A percentile compares a stretch with the other conserved stretches of the same genome.
Conservation (phyloP, 2,329 filamentous ascomycete species). For the Thielaviopsis ethacetica region DNA sequence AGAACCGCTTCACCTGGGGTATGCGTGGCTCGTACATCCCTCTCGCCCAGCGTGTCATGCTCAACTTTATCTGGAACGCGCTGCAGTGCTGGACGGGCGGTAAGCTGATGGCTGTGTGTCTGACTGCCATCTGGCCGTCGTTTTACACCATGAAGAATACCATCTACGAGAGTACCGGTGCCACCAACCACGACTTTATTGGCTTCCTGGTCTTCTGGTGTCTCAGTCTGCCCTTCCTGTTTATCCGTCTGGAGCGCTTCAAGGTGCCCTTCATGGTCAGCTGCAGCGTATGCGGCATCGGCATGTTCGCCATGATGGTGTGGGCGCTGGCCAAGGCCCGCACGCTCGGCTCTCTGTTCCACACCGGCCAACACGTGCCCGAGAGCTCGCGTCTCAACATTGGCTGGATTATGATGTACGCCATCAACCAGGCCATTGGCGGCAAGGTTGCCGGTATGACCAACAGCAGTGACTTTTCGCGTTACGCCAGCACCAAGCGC, state of each 20-base stretch:
- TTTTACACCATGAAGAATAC: constrained; percentile 29
- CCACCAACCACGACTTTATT: constrained; percentile 27
- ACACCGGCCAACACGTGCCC: constrained; percentile 14
- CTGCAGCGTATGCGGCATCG: constrained; percentile 25
- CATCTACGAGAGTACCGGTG: constrained; percentile 23
- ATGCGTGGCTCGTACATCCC: constrained; percentile 31
- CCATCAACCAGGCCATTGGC: constrained; percentile 18
- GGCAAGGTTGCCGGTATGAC: constrained; percentile 17
- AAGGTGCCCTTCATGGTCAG: constrained; percentile 29
- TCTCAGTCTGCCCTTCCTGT: constrained; percentile 30
- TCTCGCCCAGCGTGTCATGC: constrained; percentile 27
- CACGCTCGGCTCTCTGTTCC: constrained; percentile 28
- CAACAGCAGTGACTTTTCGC: constrained; percentile 19
- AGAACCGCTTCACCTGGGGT: constrained; percentile 33
- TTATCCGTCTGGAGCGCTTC: constrained; percentile 32
- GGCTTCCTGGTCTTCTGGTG: constrained; percentile 36
- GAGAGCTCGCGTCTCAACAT: constrained; percentile 13
- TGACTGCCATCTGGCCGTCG: constrained; percentile 30
- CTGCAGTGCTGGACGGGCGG: constrained; percentile 22
- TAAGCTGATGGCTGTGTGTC: constrained; percentile 19
- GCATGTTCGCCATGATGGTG: constrained; percentile 31
- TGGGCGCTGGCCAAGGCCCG: constrained; percentile 28
- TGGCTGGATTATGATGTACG: constrained; percentile 19
- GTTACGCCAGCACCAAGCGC: constrained; percentile 15
- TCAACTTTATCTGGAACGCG: constrained; percentile 35